Evolutionary conservation across 805 yeast species (phyloP).

Genomic region (Nakazawaea laoshanensis): DNA sequence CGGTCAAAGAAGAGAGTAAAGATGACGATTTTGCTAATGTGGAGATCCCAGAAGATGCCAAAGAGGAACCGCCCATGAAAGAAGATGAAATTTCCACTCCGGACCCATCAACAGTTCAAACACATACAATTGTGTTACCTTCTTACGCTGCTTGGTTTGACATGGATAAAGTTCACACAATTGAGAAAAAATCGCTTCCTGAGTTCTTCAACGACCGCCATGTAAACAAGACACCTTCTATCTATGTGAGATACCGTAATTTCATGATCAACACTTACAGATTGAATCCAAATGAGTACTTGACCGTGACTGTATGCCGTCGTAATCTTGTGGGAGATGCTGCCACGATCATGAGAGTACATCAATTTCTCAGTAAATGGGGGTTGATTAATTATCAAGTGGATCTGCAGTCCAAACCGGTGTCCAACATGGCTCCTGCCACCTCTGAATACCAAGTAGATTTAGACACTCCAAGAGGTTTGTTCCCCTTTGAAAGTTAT

Average conservation of each 20-base stretch:
- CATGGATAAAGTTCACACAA: slow-evolving; percentile 59
- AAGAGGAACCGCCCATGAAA: slow-evolving; percentile 1
- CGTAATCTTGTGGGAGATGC: slow-evolving; percentile 90
- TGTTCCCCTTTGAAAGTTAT: slow-evolving; percentile 84
- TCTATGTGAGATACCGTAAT: slow-evolving; percentile 75
- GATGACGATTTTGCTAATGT: too few relatives aligned
- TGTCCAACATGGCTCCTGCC: slow-evolving; percentile 60
- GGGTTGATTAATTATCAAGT: slow-evolving; percentile 92
- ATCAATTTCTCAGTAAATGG: slow-evolving; percentile 81
- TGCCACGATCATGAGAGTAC: slow-evolving; percentile 78
- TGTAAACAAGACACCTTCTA: slow-evolving; percentile 72
- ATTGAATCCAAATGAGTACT: slow-evolving; percentile 80
- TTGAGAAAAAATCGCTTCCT: slow-evolving; percentile 79
- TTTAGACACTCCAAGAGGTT: slow-evolving; percentile 85
- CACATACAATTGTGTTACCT: slow-evolving; percentile 80
- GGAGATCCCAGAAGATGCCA: slow-evolving; percentile 2
- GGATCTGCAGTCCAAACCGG: slow-evolving; percentile 67
- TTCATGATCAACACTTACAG: slow-evolving; percentile 86
- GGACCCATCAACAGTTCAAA: slow-evolving; percentile 35
- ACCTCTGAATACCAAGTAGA: slow-evolving; percentile 71
- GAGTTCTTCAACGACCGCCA: slow-evolving; percentile 65
- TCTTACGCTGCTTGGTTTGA: slow-evolving; percentile 86
- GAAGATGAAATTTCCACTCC: slow-evolving; percentile 7
- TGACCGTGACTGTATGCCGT: slow-evolving; percentile 85
- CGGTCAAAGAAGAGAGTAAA: neutral